These are phyloP conservation scores for Prunus fruticosa DNA, from an alignment of 306 rosid genomes.

Conservation along the genomic window DNA sequence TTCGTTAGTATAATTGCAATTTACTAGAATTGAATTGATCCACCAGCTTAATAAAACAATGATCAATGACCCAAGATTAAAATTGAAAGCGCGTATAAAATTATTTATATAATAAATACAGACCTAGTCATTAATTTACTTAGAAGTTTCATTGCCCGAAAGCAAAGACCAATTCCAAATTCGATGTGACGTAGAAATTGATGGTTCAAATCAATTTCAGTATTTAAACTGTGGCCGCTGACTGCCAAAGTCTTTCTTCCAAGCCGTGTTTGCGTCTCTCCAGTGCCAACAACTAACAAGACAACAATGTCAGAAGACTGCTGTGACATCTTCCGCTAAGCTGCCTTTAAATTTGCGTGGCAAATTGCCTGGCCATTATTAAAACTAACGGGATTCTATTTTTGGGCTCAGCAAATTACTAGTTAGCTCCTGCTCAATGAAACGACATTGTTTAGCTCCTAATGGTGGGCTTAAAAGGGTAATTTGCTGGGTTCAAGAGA, in stretches of 20 bases:
- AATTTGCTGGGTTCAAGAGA: neutral
- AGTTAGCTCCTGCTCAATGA: no score
- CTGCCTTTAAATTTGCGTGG: neutral
- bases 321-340: neutral
- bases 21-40: no score
- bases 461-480: no score
- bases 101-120: neutral
- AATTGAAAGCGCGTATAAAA: neutral
- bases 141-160: neutral
- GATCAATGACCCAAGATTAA: neutral
- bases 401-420: no score
- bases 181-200: neutral
- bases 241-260: neutral
- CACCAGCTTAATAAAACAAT: neutral
- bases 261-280: constrained; percentile 17
- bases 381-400: no score
- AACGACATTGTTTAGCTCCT: no score
- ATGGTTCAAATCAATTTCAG: neutral
- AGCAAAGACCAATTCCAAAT: neutral
- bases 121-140: neutral
- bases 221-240: neutral
- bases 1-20: no score
- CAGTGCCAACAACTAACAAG: neutral
- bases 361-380: neutral
- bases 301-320: neutral